Base-by-base conservation (phyloP, 768 basidiomycete species). In the Tricholoma sp. region DNA sequence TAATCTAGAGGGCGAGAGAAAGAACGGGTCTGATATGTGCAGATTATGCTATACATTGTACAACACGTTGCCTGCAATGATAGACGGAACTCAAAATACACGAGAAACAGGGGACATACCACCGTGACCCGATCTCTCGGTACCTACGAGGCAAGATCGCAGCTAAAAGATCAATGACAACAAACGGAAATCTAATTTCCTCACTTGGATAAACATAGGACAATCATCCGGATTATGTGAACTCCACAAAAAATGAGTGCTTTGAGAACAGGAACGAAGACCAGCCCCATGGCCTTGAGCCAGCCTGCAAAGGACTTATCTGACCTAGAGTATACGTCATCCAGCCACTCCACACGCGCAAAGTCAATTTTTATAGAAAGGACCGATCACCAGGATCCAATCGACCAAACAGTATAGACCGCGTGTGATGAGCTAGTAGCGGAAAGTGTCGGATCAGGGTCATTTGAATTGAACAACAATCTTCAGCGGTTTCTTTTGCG, bases 101-200 rank as follows among this genome's bases (percentile, higher is more conserved):
- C 49, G 55, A 52, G 31, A 61, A 64, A 66, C 62, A 67, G 58
- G 63, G 52, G 65, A 56, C 66, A 68, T 70, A 68, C 64, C 63
- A 63, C 61, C 34, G 34, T 13, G 13, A 9, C 36, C 54, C 65
- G 66, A 68, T 64, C 65, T 54, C 59, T 56, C 62, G 60, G 60
- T 63, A 65, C 62, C 24, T 54, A 55, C 48, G 56, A 58, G 56
- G 53, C 49, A 53, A 63, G 63, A 66, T 61, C 61, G 54, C 42
- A 53, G 49, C 57, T 60, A 29, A 17, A 18, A 55, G 54, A 55
- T 55, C 45, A 33, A 49, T 15, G 24, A 9, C 31, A 45, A 28
- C 10, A 36, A 45, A 37, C 37, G 44, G 54, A 48, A 55, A 49
- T 11, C 29, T 20, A 41, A 12, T 53, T 44, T 44, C 52, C 52